Percentiles rank a stretch among this genome's conserved stretches.
Evolutionary conservation across 768 basidiomycete species (phyloP).

Genomic region (Cubamyces sp.): DNA sequence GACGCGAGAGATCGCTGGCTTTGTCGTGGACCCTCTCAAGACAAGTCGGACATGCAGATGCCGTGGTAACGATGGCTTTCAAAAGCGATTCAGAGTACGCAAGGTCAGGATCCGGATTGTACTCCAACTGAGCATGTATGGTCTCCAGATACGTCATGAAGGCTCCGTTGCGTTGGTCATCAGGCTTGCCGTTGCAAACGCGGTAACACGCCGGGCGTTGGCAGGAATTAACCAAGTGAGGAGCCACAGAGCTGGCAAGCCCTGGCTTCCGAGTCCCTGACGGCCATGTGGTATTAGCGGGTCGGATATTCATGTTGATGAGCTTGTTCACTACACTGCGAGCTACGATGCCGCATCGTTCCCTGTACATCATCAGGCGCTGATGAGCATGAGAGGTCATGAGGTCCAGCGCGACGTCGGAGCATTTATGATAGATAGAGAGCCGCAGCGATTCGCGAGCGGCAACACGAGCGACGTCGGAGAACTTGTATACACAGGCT

Average conservation of each 20-base stretch:
- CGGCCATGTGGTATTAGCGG: too few relatives aligned
- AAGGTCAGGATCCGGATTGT: not conserved
- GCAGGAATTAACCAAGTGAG: too few relatives aligned
- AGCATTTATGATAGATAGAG: not conserved
- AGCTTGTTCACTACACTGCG: too few relatives aligned
- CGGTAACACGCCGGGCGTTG: too few relatives aligned
- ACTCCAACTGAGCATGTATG: not conserved
- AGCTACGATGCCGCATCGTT: not conserved
- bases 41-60: not conserved
- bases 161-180: not conserved
- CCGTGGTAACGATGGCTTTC: not conserved
- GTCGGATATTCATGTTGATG: too few relatives aligned
- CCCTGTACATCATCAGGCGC: constrained; percentile 2
- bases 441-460: not conserved
- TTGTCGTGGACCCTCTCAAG: not conserved
- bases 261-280: too few relatives aligned
- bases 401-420: not conserved
- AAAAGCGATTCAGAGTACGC: not conserved
- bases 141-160: not conserved
- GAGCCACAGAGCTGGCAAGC: too few relatives aligned
- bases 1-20: not conserved
- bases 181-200: too few relatives aligned
- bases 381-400: not conserved
- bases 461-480: not conserved
- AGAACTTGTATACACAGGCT: constrained; percentile 1